These are phyloP conservation scores for Phytophthora pisi DNA, from an alignment of 352 stramenopile genomes.

Conservation along the genomic window DNA sequence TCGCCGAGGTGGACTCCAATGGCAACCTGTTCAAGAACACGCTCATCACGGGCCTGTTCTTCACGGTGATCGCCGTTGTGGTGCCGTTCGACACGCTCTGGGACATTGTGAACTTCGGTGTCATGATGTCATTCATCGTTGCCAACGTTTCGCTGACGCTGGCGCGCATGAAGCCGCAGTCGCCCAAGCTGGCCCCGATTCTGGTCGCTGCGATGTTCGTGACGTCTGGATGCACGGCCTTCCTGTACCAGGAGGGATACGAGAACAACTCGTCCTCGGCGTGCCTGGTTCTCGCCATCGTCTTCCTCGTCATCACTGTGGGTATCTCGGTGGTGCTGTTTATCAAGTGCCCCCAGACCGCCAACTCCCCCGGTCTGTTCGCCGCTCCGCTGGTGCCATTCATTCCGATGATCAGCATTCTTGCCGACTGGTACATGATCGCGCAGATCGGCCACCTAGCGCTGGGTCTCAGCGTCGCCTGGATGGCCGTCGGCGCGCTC, in stretches of 20 bases:
- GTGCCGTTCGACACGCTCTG: constrained; percentile 82
- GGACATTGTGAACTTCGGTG: constrained; percentile 89
- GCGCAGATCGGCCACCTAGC: constrained; percentile 49
- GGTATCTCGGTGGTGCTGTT: constrained; percentile 41
- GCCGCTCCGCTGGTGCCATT: constrained; percentile 63
- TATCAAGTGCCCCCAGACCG: constrained; percentile 52
- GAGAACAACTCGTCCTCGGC: constrained; percentile 40
- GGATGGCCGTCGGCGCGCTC: constrained; percentile 49
- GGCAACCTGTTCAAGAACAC: constrained; percentile 85
- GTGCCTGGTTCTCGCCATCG: constrained; percentile 48
- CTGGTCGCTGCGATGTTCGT: constrained; percentile 47
- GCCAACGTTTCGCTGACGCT: constrained; percentile 77
- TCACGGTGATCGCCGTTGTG: constrained; percentile 71
- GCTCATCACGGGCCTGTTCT: constrained; percentile 68
- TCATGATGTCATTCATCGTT: constrained; percentile 87
- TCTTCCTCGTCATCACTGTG: constrained; percentile 50
- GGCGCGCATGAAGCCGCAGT: constrained; percentile 58
- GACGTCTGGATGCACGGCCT: constrained; percentile 40
- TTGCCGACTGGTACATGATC: constrained; percentile 74
- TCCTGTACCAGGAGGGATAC: constrained; percentile 69
- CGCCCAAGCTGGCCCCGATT: constrained; percentile 43
- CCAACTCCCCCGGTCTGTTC: constrained; percentile 42
- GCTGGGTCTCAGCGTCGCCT: constrained; percentile 46
- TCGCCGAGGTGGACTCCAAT: constrained; percentile 81
- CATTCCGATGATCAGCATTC: constrained; percentile 56